Base-by-base conservation (phyloP, 202 grass and related monocot genomes). In the Elaeis oleifera region DNA sequence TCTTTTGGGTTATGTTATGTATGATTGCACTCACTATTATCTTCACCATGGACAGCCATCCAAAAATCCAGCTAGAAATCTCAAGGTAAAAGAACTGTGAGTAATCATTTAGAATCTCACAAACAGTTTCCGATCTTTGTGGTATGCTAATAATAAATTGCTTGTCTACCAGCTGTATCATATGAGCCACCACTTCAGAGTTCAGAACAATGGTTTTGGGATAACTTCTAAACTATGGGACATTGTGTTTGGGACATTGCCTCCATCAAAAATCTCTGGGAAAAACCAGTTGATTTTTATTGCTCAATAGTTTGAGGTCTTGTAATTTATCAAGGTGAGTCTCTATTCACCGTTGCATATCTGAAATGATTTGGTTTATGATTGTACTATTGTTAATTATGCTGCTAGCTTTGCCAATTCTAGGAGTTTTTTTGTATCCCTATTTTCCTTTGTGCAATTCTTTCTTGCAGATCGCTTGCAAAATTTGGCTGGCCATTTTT, bases 21-120 rank as follows among this genome's bases (percentile, higher is more conserved):
- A 95, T 58, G 89, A 95, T 68, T 95, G 84, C 69, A 94, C 84
- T 50, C 84, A 89, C 72, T 95, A 95, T 67, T 95, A 95, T 67
- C 54, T 95, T 65, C 89, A 95, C 72, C 89, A 95, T 66, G 89
- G 85, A 17, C 85, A 89, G 55, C 89, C 89, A 75, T 85, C 85
- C 59, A 78, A 55, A 24, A 67, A 89, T 18, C 85, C 89, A 58
- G 81, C 66, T 1, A 89, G 89, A 59, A 58, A 83, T 76, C 73
- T 95, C 56, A 95, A 95, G 89, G 86, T 85, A 58, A 15, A 23
- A 17, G 28, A 56, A 19, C 48, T 23, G 17, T 65, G 8, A 56
- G 54, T 8, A 8, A 16, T 8, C 16, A 13, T 58, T 44, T 44
- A 44, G 36, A 44, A 44, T 13, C 36, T 44, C 36, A 31, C 28